phyloP scores from a whole-genome alignment of 306 rosid species.

The Trifolium dubium region DNA sequence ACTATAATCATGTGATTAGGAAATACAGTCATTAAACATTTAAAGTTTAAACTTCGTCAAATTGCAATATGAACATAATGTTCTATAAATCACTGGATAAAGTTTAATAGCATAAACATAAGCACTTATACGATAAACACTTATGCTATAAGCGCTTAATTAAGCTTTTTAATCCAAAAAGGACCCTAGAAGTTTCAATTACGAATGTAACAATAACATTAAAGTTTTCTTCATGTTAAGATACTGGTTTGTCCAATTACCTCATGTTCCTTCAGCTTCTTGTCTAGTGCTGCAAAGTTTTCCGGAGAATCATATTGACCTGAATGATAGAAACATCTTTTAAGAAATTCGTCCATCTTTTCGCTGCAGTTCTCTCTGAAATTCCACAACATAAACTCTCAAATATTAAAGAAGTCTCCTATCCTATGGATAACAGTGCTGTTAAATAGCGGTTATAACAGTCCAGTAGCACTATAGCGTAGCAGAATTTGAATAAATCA shows the following conservation, averaged over 20 bases:
- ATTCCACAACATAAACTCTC: conserved; percentile 37
- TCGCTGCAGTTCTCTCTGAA: conserved; percentile 84
- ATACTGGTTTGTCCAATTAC: conserved; percentile 48
- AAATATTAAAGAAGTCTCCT: no score
- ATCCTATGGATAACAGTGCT: no score
- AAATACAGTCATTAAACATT: no score
- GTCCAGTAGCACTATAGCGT: no score
- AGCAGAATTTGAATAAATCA: no score
- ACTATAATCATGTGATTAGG: conserved; percentile 13
- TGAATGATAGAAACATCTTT: conserved; percentile 89
- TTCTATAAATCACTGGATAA: no score
- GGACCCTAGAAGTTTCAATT: conserved; percentile 5
- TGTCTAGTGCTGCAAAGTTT: conserved; percentile 72
- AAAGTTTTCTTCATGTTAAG: no score
- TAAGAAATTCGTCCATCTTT: conserved; percentile 83
- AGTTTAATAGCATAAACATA: not conserved
- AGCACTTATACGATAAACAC: not conserved
- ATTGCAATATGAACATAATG: no score
- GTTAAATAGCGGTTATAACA: no score
- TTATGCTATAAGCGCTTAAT: not conserved
- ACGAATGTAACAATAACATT: conserved; percentile 2
- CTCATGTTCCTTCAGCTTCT: conserved; percentile 86
- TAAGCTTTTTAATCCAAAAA: not conserved
- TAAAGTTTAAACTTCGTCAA: no score
- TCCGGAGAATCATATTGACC: conserved; percentile 92